A percentile compares a stretch with the other conserved stretches of the same genome.
phyloP scores from a whole-genome alignment of 305 asterid species.

The Striga hermonthica region DNA sequence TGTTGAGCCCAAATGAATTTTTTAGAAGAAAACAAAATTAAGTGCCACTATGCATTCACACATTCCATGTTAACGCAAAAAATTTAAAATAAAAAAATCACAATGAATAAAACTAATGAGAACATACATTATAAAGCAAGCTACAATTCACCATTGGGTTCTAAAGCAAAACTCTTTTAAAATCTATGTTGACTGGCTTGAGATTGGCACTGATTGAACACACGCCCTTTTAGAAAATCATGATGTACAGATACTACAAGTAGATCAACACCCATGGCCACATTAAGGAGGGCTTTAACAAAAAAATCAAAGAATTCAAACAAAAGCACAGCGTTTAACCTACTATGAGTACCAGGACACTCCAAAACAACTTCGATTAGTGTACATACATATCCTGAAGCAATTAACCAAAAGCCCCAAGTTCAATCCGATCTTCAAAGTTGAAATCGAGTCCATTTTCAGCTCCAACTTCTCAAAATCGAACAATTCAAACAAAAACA shows the following conservation, averaged over 20 bases:
- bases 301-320: neutral
- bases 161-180: neutral
- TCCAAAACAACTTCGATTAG: neutral
- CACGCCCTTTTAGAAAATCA: slow-evolving; percentile 8
- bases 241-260: neutral
- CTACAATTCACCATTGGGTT: too few relatives aligned
- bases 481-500: too few relatives aligned
- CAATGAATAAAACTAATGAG: too few relatives aligned
- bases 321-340: too few relatives aligned
- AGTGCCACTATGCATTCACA: slow-evolving; percentile 23
- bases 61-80: slow-evolving; percentile 10
- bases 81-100: neutral
- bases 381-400: too few relatives aligned
- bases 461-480: slow-evolving; percentile 4
- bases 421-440: neutral
- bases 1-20: slow-evolving; percentile 28
- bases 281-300: neutral
- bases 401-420: too few relatives aligned
- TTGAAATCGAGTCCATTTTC: neutral
- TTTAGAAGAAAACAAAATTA: slow-evolving; percentile 27
- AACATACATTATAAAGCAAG: too few relatives aligned
- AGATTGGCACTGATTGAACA: neutral
- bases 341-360: neutral
- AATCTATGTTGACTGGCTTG: neutral
- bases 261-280: slow-evolving; percentile 6